phyloP scores from a whole-genome alignment of 1,284 basidiomycete species.

The Gomphus bonarii region DNA sequence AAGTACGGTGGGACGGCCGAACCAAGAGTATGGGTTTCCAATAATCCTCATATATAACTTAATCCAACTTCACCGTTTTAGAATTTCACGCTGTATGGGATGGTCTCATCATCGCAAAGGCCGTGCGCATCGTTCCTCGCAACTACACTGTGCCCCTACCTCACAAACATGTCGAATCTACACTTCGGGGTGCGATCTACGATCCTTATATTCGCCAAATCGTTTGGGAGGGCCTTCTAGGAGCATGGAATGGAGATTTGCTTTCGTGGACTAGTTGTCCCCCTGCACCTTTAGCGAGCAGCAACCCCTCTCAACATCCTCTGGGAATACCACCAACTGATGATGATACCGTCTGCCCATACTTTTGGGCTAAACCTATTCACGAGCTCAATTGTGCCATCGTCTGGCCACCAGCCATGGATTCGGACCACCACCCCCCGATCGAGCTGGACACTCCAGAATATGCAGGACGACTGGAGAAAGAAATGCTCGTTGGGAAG shows the following conservation, averaged over 20 bases:
- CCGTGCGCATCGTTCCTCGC: slow-evolving; percentile 56
- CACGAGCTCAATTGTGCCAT: slow-evolving; percentile 72
- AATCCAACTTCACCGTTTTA: slow-evolving; percentile 20
- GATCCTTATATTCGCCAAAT: slow-evolving; percentile 84
- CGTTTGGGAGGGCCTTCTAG: slow-evolving; percentile 71
- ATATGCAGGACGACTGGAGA: slow-evolving; percentile 61
- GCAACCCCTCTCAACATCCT: slow-evolving; percentile 8
- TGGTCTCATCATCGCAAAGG: slow-evolving; percentile 67
- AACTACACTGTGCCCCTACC: slow-evolving; percentile 74
- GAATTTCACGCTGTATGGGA: slow-evolving; percentile 88
- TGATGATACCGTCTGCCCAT: slow-evolving; percentile 65
- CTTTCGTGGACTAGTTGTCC: slow-evolving; percentile 64
- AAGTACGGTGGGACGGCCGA: slow-evolving; percentile 23
- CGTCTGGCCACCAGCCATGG: slow-evolving; percentile 65
- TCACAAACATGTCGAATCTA: slow-evolving; percentile 49
- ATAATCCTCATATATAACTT: neutral
- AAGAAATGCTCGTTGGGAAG: slow-evolving; percentile 68
- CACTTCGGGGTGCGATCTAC: slow-evolving; percentile 75
- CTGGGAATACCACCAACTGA: slow-evolving; percentile 29
- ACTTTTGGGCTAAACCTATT: slow-evolving; percentile 59
- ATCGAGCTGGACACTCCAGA: slow-evolving; percentile 81
- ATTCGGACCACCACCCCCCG: slow-evolving; percentile 28
- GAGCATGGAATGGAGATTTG: slow-evolving; percentile 50
- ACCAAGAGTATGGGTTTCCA: slow-evolving; percentile 15
- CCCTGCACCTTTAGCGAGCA: slow-evolving; percentile 10